Conservation (phyloP, 2,329 filamentous ascomycete genomes). For the Paracoccidioides lutzii region DNA sequence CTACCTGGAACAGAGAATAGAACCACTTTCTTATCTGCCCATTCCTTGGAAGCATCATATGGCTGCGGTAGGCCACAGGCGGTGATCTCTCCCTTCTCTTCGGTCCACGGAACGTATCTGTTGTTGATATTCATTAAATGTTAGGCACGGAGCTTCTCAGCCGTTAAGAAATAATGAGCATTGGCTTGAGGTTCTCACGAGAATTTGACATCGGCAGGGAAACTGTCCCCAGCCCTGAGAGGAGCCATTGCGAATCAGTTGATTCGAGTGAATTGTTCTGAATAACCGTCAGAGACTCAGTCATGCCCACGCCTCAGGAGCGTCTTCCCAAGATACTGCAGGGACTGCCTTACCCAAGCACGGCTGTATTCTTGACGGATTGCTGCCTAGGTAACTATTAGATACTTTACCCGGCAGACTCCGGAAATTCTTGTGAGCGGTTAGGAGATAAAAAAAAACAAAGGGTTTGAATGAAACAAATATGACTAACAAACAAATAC, state of each 20-base stretch:
- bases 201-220: slow-evolving; percentile 72
- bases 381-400: too few relatives aligned
- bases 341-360: too few relatives aligned
- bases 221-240: slow-evolving; percentile 68
- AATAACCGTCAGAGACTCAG: not conserved
- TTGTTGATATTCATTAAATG: slow-evolving; percentile 2
- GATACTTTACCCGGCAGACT: too few relatives aligned
- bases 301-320: too few relatives aligned
- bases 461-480: too few relatives aligned
- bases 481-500: too few relatives aligned
- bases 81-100: slow-evolving; percentile 55
- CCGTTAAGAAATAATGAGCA: not conserved
- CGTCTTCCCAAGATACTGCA: too few relatives aligned
- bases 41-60: slow-evolving; percentile 70
- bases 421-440: too few relatives aligned
- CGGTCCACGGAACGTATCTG: slow-evolving; percentile 65
- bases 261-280: not conserved
- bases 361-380: too few relatives aligned
- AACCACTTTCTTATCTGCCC: slow-evolving; percentile 57
- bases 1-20: slow-evolving; percentile 55
- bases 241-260: slow-evolving; percentile 40
- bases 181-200: slow-evolving; percentile 36
- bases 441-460: too few relatives aligned
- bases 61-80: slow-evolving; percentile 65
- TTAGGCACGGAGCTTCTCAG: slow-evolving; percentile 3